Evolutionary conservation across 164 flowering plant genomes (phyloP).

Genomic region (Nymphaea colorata): DNA sequence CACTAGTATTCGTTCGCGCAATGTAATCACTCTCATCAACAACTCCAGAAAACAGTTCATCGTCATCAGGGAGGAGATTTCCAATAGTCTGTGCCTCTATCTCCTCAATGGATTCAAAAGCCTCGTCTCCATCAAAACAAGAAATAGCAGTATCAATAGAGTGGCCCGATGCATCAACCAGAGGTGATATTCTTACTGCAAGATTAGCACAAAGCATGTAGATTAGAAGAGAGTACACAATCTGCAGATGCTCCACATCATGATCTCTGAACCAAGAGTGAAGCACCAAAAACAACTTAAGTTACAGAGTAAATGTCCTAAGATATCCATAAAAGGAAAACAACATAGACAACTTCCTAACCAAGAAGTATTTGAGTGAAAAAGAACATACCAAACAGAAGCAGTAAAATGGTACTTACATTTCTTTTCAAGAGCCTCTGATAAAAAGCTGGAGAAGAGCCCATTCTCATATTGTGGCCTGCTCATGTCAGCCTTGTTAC

Average conservation of each 20-base stretch:
- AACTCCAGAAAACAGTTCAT: constrained; percentile 52
- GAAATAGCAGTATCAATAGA: constrained; percentile 25
- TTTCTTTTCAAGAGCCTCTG: constrained; percentile 54
- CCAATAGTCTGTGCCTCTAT: constrained; percentile 73
- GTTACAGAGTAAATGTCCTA: neutral
- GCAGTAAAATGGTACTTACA: constrained; percentile 25
- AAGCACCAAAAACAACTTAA: neutral
- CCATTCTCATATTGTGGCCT: constrained; percentile 51
- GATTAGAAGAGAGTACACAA: neutral
- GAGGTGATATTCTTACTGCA: constrained; percentile 44
- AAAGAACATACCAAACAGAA: neutral
- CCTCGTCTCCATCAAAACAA: constrained; percentile 44
- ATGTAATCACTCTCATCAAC: constrained; percentile 29
- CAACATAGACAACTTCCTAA: neutral
- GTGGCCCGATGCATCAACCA: constrained; percentile 19
- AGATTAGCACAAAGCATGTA: neutral
- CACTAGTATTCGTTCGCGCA: constrained; percentile 16
- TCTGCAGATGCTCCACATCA: neutral
- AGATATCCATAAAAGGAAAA: neutral
- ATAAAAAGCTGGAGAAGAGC: constrained; percentile 74
- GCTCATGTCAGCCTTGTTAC: constrained; percentile 17
- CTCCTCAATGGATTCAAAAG: constrained; percentile 51
- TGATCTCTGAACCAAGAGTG: neutral
- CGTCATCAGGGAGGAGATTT: constrained; percentile 70
- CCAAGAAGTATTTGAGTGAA: too few relatives aligned